phyloP scores from a whole-genome alignment of 306 rosid species.

The Gastrolobium villosum region DNA sequence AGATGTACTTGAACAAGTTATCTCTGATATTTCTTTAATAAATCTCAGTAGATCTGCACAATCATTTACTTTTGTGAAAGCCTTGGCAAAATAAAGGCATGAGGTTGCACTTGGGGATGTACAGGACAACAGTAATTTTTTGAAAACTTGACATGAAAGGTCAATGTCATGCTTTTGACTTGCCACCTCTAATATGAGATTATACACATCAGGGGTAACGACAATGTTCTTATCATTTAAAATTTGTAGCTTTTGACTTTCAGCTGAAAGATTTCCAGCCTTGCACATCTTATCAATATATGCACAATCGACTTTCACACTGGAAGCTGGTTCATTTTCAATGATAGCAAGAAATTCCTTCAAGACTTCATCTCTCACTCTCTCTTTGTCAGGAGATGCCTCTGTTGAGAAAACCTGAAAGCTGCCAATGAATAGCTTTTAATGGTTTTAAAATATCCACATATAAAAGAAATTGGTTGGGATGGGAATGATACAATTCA shows the following conservation, averaged over 20 bases:
- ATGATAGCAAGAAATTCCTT: constrained; percentile 55
- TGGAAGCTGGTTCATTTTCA: constrained; percentile 54
- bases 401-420: constrained; percentile 58
- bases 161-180: constrained; percentile 62
- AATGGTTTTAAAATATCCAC: constrained; percentile 44
- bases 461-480: constrained; percentile 35
- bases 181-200: constrained; percentile 63
- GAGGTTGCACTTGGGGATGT: constrained; percentile 58
- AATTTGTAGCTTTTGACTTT: constrained; percentile 59
- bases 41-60: constrained; percentile 55
- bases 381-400: constrained; percentile 54
- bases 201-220: constrained; percentile 51
- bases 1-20: constrained; percentile 56
- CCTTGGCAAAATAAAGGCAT: constrained; percentile 65
- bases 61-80: constrained; percentile 64
- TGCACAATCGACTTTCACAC: constrained; percentile 37
- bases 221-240: constrained; percentile 51
- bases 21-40: constrained; percentile 56
- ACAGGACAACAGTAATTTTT: constrained; percentile 54
- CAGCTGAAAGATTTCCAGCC: constrained; percentile 55
- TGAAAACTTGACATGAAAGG: constrained; percentile 65
- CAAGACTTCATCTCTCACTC: constrained; percentile 47
- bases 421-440: constrained; percentile 44
- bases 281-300: constrained; percentile 57
- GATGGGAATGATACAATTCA: constrained; percentile 35